Conservation (phyloP, 2,329 filamentous ascomycete genomes). For the Aspergillus sp. region DNA sequence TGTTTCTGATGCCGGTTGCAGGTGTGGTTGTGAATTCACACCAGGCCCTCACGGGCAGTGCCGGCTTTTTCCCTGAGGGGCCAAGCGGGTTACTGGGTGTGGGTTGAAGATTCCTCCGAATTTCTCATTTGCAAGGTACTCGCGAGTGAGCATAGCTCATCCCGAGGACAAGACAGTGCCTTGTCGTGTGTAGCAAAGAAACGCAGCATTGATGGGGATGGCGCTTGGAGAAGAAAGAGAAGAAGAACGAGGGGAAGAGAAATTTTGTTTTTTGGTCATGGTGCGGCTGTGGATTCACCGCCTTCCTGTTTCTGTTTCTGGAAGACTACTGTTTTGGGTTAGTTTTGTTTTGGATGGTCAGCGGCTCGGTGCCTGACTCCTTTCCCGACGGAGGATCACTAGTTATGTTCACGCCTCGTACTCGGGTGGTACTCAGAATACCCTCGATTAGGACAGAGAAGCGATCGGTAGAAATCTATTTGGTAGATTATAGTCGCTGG, state of each 20-base stretch:
- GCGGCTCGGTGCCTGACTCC: not conserved
- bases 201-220: conserved; percentile 87
- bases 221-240: conserved; percentile 54
- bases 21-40: conserved; percentile 60
- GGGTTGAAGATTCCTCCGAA: conserved; percentile 90
- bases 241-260: conserved; percentile 17
- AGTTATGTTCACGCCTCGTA: too few relatives aligned
- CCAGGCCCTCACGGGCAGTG: conserved; percentile 79
- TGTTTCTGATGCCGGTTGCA: conserved; percentile 91
- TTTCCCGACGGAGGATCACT: not conserved
- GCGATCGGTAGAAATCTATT: too few relatives aligned
- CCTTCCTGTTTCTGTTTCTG: conserved; percentile 1
- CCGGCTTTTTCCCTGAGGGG: conserved; percentile 20
- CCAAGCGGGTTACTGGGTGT: conserved; percentile 34
- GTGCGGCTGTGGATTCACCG: not conserved
- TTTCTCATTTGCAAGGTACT: conserved; percentile 78
- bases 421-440: too few relatives aligned
- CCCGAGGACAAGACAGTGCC: conserved; percentile 26
- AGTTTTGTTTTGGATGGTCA: not conserved
- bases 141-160: conserved; percentile 5
- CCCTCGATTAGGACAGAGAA: too few relatives aligned
- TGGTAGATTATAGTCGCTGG: too few relatives aligned
- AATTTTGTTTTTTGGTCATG: conserved; percentile 6
- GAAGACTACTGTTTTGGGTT: conserved; percentile 1
- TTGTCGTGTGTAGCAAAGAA: conserved; percentile 85